Evolutionary conservation across 1,284 basidiomycete species (phyloP), one percentile per base, ranked within the genome.

Genomic region (Sanghuangporus baumii): DNA sequence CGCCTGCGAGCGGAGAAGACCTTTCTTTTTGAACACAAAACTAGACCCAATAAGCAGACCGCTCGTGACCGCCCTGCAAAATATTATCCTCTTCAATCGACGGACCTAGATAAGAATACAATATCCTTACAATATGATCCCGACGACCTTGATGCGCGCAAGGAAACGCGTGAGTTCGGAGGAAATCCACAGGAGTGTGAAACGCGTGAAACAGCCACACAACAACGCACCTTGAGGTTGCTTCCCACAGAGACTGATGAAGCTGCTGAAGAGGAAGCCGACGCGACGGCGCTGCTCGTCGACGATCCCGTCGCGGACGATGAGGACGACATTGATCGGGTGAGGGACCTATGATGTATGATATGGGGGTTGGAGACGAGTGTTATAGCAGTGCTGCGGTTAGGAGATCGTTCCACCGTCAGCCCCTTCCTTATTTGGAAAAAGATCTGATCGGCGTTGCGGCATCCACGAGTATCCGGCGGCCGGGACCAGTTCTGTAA

Each of bases 11-110:
- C 64, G 69, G 34, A 82, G 60, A 18, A 82, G 70, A 0, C 81
- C 81, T 71, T 72, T 73, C 75, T 89, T 89, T 76, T 89, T 89
- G 74, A 89, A 74, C 20, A 81, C 80, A 70, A 82, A 83, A 20
- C 73, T 78, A 0, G 81, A 74, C 18, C 87, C 87, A 66, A 88
- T 88, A 64, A 89, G 79, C 11, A 86, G 59, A 5, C 87, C 87
- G 38, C 79, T 81, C 3, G 77, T 78, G 36, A 88, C 77, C 5
- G 87, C 87, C 14, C 61, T 62, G 36, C 12, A 12, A 14, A 8
- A 43, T 23, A 6, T 14, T 26, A 4, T 31, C 38, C 55, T 18
- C 14, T 23, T 36, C 50, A 51, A 23, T 4, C 26, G 20, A 18
- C n/a, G 11, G 16, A 5, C 23, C 1, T 40, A 20, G 5, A 48